A percentile compares a stretch with the other conserved stretches of the same genome.
phyloP scores from a whole-genome alignment of 768 basidiomycete genomes.

The Mycena maculata region DNA sequence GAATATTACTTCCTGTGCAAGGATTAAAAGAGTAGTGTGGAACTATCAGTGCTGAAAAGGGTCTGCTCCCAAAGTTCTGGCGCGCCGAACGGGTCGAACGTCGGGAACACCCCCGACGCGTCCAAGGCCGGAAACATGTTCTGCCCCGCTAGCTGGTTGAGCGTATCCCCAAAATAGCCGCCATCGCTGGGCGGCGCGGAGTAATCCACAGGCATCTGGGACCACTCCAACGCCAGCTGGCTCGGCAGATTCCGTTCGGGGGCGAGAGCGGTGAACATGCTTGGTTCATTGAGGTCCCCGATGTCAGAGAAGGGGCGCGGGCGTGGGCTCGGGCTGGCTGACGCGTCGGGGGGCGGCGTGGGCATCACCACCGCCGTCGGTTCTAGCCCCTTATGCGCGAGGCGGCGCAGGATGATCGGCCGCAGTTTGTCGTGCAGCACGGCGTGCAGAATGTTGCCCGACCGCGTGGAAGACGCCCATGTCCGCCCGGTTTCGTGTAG shows the following conservation, averaged over 20 bases:
- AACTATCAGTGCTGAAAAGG: not conserved
- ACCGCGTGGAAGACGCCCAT: slow-evolving; percentile 18
- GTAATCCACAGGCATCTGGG: not conserved
- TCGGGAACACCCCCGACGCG: not conserved
- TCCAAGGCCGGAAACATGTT: not conserved
- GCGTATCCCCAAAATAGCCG: too few species aligned
- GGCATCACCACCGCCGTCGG: not conserved
- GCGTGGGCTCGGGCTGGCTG: not conserved
- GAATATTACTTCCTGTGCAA: too few species aligned
- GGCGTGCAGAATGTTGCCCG: slow-evolving; percentile 9
- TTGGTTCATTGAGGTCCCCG: too few species aligned
- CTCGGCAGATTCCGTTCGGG: not conserved
- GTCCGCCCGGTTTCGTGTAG: slow-evolving; percentile 20
- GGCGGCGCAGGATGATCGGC: slow-evolving; percentile 23
- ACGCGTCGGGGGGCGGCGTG: not conserved
- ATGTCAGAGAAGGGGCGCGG: too few species aligned
- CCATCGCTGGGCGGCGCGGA: not conserved
- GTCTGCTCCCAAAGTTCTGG: slow-evolving; percentile 2
- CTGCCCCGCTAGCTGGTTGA: not conserved
- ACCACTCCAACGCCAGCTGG: not conserved
- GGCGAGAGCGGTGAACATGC: not conserved
- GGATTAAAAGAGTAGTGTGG: not conserved
- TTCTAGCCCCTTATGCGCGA: slow-evolving; percentile 1
- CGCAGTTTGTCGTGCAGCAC: slow-evolving; percentile 9
- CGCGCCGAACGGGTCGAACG: slow-evolving; percentile 5